These are phyloP conservation scores for Zygoascus tannicola DNA, from an alignment of 805 yeast species.

Conservation along the genomic window DNA sequence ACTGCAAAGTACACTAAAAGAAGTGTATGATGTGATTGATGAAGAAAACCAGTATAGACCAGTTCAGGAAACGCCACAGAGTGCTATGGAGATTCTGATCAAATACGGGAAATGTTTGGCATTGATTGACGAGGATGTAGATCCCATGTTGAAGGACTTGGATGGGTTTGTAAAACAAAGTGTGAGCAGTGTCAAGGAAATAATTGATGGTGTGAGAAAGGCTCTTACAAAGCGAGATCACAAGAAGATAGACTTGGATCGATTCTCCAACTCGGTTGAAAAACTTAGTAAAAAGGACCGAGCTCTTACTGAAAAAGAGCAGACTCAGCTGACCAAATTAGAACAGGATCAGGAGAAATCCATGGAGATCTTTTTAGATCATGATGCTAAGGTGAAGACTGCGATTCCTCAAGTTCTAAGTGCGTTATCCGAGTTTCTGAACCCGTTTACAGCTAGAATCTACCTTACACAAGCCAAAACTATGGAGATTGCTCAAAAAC, in stretches of 20 bases:
- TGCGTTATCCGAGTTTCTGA: conserved; percentile 25
- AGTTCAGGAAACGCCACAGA: conserved; percentile 25
- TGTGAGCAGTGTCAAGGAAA: conserved; percentile 19
- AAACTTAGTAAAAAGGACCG: conserved; percentile 21
- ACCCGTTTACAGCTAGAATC: conserved; percentile 22
- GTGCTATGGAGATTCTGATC: conserved; percentile 8
- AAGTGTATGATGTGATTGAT: conserved; percentile 22
- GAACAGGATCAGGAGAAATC: conserved; percentile 26
- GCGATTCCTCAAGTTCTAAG: conserved; percentile 23
- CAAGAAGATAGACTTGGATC: conserved; percentile 31
- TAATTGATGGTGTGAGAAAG: conserved; percentile 24
- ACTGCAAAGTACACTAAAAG: conserved; percentile 14
- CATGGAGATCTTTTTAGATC: conserved; percentile 22
- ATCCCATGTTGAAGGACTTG: conserved; percentile 19
- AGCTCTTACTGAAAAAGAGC: conserved; percentile 24
- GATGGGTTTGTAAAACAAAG: conserved; percentile 17
- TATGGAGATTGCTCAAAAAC: conserved; percentile 17
- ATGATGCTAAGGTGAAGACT: conserved; percentile 23
- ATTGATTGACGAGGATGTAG: conserved; percentile 17
- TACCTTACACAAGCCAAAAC: conserved; percentile 23
- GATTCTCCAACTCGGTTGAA: conserved; percentile 25
- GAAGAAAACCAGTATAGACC: conserved; percentile 21
- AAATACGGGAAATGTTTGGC: conserved; percentile 7
- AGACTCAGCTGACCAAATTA: conserved; percentile 18
- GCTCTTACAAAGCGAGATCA: conserved; percentile 29